Base-by-base conservation (phyloP, 108 stramenopile genomes). In the Hondaea fermentalgiana region DNA sequence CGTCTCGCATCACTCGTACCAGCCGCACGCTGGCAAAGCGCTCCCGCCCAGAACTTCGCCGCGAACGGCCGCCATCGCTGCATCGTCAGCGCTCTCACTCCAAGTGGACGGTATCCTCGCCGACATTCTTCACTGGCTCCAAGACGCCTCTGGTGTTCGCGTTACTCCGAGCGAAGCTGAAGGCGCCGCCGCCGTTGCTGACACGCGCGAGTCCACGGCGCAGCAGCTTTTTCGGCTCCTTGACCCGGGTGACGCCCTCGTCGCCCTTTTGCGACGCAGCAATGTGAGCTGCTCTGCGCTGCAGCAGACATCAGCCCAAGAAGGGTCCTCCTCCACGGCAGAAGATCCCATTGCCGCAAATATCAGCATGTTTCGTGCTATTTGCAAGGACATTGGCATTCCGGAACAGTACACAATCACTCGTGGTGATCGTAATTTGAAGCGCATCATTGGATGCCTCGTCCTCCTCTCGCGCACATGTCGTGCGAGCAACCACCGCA, bases 391-490 rank as follows among this genome's bases (percentile, higher is more conserved):
- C 25, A 69, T 69, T 42, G 64, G 64, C 8, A 69, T 69, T 42
- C 64, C 64, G 42, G 64, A 69, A 17, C 64, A 69, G 64, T 69
- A 69, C 17, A 69, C 64, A 8, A 28, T 69, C 35, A 16, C 64
- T 23, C 8, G 25, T 23, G 64, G 76, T 23, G 76, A 83, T 45
- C 45, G 51, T 23, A 53, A 35, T 23, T 16, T 28, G 1, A 83
- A 83, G 28, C 76, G 76, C 19, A 83, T 83, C 76, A 83, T 83
- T 83, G 76, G 76, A 10, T 83, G 76, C 51, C 28, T 83, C 51
- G 45, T 83, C 5, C 76, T 83, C 4, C 51, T 83, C 5, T 83
- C 76, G n/a, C 6, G 76, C 1, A 45, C 23, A 0, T 83, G 76
- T 23, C 45, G 76, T 6, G 51, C 51, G 14, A 83, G 28, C 49